These are phyloP conservation scores for Phytopythium boreale DNA, from an alignment of 352 stramenopile species.

Conservation along the genomic window DNA sequence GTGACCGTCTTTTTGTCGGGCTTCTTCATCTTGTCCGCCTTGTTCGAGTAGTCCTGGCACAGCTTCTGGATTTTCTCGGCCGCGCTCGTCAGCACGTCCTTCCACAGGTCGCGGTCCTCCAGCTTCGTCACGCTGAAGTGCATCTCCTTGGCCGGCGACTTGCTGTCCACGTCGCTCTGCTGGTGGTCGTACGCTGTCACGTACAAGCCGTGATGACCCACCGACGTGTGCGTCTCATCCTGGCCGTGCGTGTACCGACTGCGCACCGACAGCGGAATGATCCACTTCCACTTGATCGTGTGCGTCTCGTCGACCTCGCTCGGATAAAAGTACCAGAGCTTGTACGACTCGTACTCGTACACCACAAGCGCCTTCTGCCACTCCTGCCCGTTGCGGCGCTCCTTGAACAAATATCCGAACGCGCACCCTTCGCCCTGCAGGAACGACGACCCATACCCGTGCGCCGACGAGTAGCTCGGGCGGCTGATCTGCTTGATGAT, in stretches of 20 bases:
- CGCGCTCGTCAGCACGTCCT: slow-evolving; percentile 59
- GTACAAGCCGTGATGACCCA: slow-evolving; percentile 82
- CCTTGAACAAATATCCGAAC: slow-evolving; percentile 85
- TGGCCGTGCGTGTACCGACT: slow-evolving; percentile 82
- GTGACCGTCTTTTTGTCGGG: slow-evolving; percentile 81
- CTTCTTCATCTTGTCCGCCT: slow-evolving; percentile 75
- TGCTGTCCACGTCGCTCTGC: slow-evolving; percentile 39
- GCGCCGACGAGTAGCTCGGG: slow-evolving; percentile 77
- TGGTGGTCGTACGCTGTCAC: slow-evolving; percentile 82
- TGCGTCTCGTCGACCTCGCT: slow-evolving; percentile 80
- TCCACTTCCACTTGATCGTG: slow-evolving; percentile 87
- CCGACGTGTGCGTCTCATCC: slow-evolving; percentile 77
- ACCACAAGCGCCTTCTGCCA: slow-evolving; percentile 87
- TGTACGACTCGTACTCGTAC: slow-evolving; percentile 86
- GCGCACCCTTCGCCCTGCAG: slow-evolving; percentile 77
- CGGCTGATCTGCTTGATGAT: slow-evolving; percentile 87
- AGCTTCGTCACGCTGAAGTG: slow-evolving; percentile 86
- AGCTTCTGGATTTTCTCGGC: slow-evolving; percentile 64
- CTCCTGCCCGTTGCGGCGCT: slow-evolving; percentile 47
- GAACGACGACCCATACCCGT: slow-evolving; percentile 87
- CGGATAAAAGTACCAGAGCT: slow-evolving; percentile 89
- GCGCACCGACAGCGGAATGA: slow-evolving; percentile 70
- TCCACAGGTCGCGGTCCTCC: slow-evolving; percentile 81
- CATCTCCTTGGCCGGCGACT: slow-evolving; percentile 60
- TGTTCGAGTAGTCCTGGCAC: slow-evolving; percentile 56